A percentile compares a stretch with the other conserved stretches of the same genome.
These are phyloP conservation scores for Aspergillus saccharolyticus DNA, from an alignment of 495 filamentous ascomycete genomes.

Conservation along the genomic window DNA sequence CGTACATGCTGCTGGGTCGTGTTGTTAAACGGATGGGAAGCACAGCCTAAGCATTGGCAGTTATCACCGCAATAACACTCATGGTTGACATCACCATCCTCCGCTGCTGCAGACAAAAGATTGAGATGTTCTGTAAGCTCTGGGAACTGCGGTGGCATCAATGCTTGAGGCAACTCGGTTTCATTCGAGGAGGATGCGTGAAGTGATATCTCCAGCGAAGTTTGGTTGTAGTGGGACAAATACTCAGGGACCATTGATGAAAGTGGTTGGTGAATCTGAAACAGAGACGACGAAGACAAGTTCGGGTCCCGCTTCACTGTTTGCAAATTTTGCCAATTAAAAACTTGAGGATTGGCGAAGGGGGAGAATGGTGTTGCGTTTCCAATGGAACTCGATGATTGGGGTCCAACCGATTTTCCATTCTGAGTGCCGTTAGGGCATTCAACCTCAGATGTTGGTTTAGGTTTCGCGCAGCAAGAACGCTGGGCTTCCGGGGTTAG, in stretches of 20 bases:
- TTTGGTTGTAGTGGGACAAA: slow-evolving; percentile 9
- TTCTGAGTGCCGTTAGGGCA: neutral
- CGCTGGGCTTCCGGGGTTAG: slow-evolving; percentile 11
- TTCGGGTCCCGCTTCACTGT: slow-evolving; percentile 11
- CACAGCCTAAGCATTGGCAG: slow-evolving; percentile 66
- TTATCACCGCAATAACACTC: slow-evolving; percentile 60
- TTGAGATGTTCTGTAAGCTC: slow-evolving; percentile 12
- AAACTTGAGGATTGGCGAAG: slow-evolving; percentile 15
- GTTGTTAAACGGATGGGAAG: slow-evolving; percentile 66
- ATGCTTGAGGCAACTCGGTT: slow-evolving; percentile 16
- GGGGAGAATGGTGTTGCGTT: slow-evolving; percentile 17
- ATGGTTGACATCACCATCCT: slow-evolving; percentile 30
- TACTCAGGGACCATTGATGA: slow-evolving; percentile 11
- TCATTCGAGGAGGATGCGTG: slow-evolving; percentile 11
- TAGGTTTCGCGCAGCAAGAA: slow-evolving; percentile 33
- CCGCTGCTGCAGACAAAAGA: slow-evolving; percentile 7
- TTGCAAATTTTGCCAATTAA: slow-evolving; percentile 24
- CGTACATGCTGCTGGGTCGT: slow-evolving; percentile 62
- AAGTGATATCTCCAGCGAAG: slow-evolving; percentile 13
- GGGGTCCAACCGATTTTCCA: neutral
- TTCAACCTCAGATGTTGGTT: slow-evolving; percentile 3
- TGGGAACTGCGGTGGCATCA: slow-evolving; percentile 12
- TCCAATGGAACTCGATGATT: neutral
- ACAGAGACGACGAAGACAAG: slow-evolving; percentile 16
- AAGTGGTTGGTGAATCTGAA: slow-evolving; percentile 10